Conservation (phyloP, 305 asterid genomes). For the Plantago lanceolata region DNA sequence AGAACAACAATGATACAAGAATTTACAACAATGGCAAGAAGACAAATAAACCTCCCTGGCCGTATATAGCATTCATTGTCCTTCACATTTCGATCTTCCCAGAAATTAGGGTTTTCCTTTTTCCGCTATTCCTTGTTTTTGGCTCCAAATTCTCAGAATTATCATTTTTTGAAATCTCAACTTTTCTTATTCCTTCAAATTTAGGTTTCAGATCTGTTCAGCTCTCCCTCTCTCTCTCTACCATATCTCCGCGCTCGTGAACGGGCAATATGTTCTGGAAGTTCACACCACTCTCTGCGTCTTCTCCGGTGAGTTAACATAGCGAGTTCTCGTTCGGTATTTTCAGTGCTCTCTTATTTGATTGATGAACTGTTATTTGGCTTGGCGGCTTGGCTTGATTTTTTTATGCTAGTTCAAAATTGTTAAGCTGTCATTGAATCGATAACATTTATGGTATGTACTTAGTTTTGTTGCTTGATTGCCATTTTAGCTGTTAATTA, state of each 20-base stretch:
- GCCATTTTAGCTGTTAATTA: too few species aligned
- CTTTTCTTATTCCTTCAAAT: constrained; percentile 26
- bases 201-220: constrained; percentile 56
- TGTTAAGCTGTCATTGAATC: constrained; percentile 10
- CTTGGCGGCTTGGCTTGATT: background rate
- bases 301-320: constrained; percentile 75
- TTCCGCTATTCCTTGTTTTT: constrained; percentile 4
- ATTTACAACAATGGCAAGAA: background rate
- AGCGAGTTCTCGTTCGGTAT: background rate
- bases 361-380: background rate
- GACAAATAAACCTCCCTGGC: constrained; percentile 13
- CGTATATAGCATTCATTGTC: constrained; percentile 25
- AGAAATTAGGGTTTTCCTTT: constrained; percentile 39
- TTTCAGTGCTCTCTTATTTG: background rate
- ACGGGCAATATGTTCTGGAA: constrained; percentile 74
- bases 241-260: constrained; percentile 22
- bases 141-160: constrained; percentile 17
- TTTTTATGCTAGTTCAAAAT: constrained; percentile 20
- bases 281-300: constrained; percentile 65
- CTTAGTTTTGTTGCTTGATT: too few species aligned
- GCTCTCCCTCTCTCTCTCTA: constrained; percentile 30
- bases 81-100: constrained; percentile 9
- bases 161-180: constrained; percentile 24
- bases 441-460: background rate
- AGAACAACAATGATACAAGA: too few species aligned